Evolutionary conservation across 371 early-diverging fungal genomes (phyloP).

Genomic region (Lichtheimia corymbifera): DNA sequence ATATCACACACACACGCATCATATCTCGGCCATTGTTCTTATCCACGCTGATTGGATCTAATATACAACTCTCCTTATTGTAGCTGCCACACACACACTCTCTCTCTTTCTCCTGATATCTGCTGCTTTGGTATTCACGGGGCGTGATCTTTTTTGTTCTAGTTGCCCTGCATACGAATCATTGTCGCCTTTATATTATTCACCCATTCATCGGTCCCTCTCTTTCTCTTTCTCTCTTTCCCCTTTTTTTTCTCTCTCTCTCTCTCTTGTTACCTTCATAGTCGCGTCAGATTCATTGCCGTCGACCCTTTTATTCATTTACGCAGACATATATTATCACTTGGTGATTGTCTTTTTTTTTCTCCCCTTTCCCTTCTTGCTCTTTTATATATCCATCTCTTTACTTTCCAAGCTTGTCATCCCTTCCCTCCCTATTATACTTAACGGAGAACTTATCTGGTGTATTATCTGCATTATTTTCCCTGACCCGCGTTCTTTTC

Average conservation of each 20-base stretch:
- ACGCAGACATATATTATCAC: neutral
- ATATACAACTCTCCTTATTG: neutral
- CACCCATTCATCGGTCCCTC: neutral
- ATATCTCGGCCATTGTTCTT: slow-evolving; percentile 4
- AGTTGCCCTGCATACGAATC: slow-evolving; percentile 13
- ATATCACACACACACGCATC: neutral
- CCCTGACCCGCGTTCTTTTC: neutral
- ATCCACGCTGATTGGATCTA: neutral
- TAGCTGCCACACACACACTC: no score
- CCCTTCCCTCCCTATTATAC: neutral
- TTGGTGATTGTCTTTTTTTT: slow-evolving; percentile 9
- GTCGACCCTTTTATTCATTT: slow-evolving; percentile 11
- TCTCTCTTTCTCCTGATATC: neutral
- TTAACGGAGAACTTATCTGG: neutral
- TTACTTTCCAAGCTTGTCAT: neutral
- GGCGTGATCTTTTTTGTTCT: slow-evolving; percentile 15
- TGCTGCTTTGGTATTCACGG: slow-evolving; percentile 6
- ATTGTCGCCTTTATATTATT: slow-evolving; percentile 5
- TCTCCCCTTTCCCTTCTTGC: slow-evolving; percentile 11
- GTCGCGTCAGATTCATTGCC: slow-evolving; percentile 6
- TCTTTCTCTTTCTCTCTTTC: slow-evolving; percentile 7
- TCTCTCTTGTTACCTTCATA: slow-evolving; percentile 19
- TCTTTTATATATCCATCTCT: slow-evolving; percentile 5
- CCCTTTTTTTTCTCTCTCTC: slow-evolving; percentile 1
- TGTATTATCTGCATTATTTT: neutral